Conservation (phyloP, 495 filamentous ascomycete species). For the Penicillium steckii region DNA sequence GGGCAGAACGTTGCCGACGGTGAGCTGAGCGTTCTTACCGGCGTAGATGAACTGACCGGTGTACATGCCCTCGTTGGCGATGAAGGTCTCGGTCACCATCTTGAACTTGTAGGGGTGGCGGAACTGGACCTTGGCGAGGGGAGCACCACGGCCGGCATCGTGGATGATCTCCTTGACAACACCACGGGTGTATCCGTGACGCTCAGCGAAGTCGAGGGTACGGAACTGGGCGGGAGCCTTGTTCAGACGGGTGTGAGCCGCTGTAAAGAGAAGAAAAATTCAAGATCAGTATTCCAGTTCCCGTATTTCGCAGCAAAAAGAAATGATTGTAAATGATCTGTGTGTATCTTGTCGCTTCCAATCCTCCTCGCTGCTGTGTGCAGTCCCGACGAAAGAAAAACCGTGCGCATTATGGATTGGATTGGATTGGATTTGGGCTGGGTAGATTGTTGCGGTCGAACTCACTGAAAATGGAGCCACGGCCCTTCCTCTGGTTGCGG, state of each 20-base stretch:
- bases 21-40: slow-evolving; percentile 95
- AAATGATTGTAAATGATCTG: no score
- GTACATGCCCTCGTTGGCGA: slow-evolving; percentile 99
- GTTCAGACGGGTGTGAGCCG: slow-evolving; percentile 86
- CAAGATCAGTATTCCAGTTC: slow-evolving; percentile 41
- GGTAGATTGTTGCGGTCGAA: slow-evolving; percentile 37
- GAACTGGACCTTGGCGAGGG: slow-evolving; percentile 94
- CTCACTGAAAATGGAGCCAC: slow-evolving; percentile 97
- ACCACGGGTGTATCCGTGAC: slow-evolving; percentile 94
- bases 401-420: no score
- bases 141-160: slow-evolving; percentile 96
- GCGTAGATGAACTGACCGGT: slow-evolving; percentile 99
- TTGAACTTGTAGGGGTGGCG: slow-evolving; percentile 90
- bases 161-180: slow-evolving; percentile 99
- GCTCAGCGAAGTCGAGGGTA: slow-evolving; percentile 90
- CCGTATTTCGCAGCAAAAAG: slow-evolving; percentile 10
- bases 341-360: slow-evolving; percentile 11
- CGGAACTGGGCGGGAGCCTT: slow-evolving; percentile 93
- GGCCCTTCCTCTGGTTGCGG: slow-evolving; percentile 97
- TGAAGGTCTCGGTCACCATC: slow-evolving; percentile 93
- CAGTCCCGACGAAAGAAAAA: slow-evolving; percentile 15
- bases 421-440: slow-evolving; percentile 9
- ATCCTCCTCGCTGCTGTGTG: slow-evolving; percentile 13
- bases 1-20: slow-evolving; percentile 94
- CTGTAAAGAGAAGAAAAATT: slow-evolving; percentile 39